These are phyloP conservation scores for Trichoderma erinaceum DNA, from an alignment of 495 filamentous ascomycete species.

Conservation along the genomic window DNA sequence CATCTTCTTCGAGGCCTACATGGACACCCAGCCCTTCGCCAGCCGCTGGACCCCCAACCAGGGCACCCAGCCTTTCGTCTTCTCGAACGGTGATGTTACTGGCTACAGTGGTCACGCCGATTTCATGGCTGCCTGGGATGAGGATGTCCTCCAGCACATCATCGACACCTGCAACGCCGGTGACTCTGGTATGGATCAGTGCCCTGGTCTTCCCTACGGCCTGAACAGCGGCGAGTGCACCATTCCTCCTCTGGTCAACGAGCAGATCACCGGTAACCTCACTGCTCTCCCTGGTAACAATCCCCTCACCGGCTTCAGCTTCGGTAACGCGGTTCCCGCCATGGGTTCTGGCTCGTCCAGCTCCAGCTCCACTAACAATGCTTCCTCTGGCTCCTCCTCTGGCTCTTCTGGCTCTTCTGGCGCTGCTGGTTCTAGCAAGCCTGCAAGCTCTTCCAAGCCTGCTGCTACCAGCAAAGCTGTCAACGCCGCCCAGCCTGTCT, in stretches of 20 bases:
- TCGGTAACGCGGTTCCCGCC: slow-evolving; percentile 18
- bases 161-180: slow-evolving; percentile 54
- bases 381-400: slow-evolving; percentile 16
- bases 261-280: slow-evolving; percentile 28
- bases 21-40: slow-evolving; percentile 50
- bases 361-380: slow-evolving; percentile 22
- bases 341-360: slow-evolving; percentile 12
- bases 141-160: slow-evolving; percentile 51
- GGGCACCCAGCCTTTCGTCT: slow-evolving; percentile 58
- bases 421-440: slow-evolving; percentile 15
- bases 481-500: slow-evolving; percentile 1
- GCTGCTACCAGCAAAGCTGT: not conserved
- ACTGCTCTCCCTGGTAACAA: slow-evolving; percentile 56
- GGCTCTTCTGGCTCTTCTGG: slow-evolving; percentile 1
- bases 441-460: slow-evolving; percentile 2
- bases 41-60: slow-evolving; percentile 50
- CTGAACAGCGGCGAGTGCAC: slow-evolving; percentile 43
- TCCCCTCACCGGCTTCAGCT: slow-evolving; percentile 36
- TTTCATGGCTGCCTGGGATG: slow-evolving; percentile 70
- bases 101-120: slow-evolving; percentile 59
- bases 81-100: slow-evolving; percentile 54
- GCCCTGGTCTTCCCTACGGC: slow-evolving; percentile 42
- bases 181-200: slow-evolving; percentile 47
- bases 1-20: slow-evolving; percentile 66
- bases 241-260: slow-evolving; percentile 36